These are phyloP conservation scores for Candida michaelii DNA, from an alignment of 805 yeast species.

Conservation along the genomic window DNA sequence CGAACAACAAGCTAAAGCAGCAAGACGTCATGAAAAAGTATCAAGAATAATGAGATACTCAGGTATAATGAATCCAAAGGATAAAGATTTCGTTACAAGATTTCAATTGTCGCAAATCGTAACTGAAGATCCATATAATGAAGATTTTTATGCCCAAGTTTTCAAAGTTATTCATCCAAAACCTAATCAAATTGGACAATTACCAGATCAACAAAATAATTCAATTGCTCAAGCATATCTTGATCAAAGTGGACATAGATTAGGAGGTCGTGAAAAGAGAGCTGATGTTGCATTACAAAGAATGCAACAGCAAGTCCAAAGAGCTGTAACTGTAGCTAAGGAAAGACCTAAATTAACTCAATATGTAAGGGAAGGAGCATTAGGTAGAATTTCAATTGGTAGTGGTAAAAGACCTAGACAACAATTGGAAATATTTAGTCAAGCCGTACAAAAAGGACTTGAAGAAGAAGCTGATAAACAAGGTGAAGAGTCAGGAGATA, in stretches of 20 bases:
- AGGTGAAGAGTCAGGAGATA: constrained; percentile 23
- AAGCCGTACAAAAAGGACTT: constrained; percentile 48
- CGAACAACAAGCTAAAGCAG: constrained; percentile 68
- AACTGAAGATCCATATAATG: constrained; percentile 94
- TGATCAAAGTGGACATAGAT: constrained; percentile 86
- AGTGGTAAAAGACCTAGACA: constrained; percentile 86
- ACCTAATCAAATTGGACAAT: constrained; percentile 48
- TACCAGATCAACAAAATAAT: constrained; percentile 59
- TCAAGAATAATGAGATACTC: constrained; percentile 75
- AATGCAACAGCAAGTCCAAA: constrained; percentile 97
- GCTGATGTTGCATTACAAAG: constrained; percentile 91
- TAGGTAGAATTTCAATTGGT: constrained; percentile 81
- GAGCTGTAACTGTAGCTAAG: constrained; percentile 92
- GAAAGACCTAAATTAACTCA: constrained; percentile 72
- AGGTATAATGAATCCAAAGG: constrained; percentile 96
- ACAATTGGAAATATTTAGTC: constrained; percentile 65
- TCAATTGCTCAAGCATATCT: constrained; percentile 90
- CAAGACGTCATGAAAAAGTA: constrained; percentile 72
- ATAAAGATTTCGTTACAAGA: constrained; percentile 91
- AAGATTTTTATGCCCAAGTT: constrained; percentile 94
- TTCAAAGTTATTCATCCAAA: constrained; percentile 59
- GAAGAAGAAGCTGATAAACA: constrained; percentile 31
- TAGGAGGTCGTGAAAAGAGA: constrained; percentile 80
- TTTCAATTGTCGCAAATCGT: constrained; percentile 94
- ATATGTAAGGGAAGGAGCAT: constrained; percentile 77